Base-by-base conservation (phyloP, 176 grass and related monocot species). In the Triticum timopheevii region DNA sequence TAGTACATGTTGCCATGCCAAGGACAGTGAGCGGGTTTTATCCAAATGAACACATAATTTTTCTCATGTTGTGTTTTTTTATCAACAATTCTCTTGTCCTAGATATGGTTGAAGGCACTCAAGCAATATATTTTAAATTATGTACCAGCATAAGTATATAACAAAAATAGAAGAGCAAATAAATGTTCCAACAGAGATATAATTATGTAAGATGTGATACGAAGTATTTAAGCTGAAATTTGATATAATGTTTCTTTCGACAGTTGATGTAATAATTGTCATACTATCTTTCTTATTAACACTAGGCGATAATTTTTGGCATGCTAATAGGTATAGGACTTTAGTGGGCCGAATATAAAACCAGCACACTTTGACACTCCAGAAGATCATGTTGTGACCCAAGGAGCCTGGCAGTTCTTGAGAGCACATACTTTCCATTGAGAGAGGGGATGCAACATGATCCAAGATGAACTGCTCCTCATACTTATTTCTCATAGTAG, bases 71-170 rank as follows among this genome's bases (percentile, higher is more conserved):
- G 54, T 58, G 54, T 58, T 59, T 59, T 58, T 59, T 59, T 59
- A 59, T 59, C 56, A 59, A 22, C 56, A 59, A 3, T 58, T 3
- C 61, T 63, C 61, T 77, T 77, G 12, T 65, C 40, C 13, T 66
- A 54, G 44, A 38, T 54, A 20, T 22, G 19, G 3, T 63, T 63
- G 5, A 27, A 68, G 76, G 72, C 39, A 49, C 5, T 65, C 35
- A 75, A 81, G 85, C 77, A 73, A 36, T 38, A 36, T 7, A 10
- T 61, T 39, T 24, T 66, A 78, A 85, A 22, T 50, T 67, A 67
- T 52, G 30, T 13, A 16, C 22, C 13, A 42, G 3, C 15, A 39
- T 36, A 25, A 61, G 34, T 61, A 27, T 39, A 56, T 70, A 86
- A 62, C 59, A 10, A 24, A 63, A 63, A 63, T 25, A 63, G 17